phyloP scores from a whole-genome alignment of 257 asterid species.

The Ajuga chamaepitys region DNA sequence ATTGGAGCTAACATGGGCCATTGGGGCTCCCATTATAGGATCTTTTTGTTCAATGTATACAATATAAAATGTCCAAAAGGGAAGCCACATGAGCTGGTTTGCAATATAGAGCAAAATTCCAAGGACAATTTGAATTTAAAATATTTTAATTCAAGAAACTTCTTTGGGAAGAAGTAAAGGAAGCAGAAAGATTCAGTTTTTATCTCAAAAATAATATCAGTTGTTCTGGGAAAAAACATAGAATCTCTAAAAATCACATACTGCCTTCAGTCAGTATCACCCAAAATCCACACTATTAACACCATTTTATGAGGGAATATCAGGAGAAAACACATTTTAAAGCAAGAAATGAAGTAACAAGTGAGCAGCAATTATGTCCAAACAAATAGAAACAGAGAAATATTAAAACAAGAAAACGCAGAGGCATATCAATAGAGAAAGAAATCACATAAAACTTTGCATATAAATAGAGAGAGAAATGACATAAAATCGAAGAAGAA shows the following conservation, averaged over 20 bases:
- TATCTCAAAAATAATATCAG: conserved; percentile 14
- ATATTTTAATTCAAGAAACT: conserved; percentile 13
- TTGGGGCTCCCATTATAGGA: conserved; percentile 13
- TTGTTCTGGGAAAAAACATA: background rate
- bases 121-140: conserved; percentile 14
- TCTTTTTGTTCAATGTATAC: conserved; percentile 5
- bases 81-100: conserved; percentile 40
- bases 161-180: conserved; percentile 8
- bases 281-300: background rate
- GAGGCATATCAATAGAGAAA: background rate
- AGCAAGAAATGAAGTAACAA: too few relatives aligned
- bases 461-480: background rate
- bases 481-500: background rate
- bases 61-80: conserved; percentile 14
- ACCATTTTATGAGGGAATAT: background rate
- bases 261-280: background rate
- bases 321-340: too few relatives aligned
- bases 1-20: conserved; percentile 5
- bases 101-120: conserved; percentile 22
- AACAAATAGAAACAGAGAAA: too few relatives aligned
- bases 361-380: too few relatives aligned
- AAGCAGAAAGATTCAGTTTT: conserved; percentile 2
- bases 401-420: background rate
- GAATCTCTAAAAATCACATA: background rate
- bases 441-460: background rate